A percentile compares a stretch with the other conserved stretches of the same genome.
phyloP scores from a whole-genome alignment of 1,284 basidiomycete species.

The Irpex sp. region DNA sequence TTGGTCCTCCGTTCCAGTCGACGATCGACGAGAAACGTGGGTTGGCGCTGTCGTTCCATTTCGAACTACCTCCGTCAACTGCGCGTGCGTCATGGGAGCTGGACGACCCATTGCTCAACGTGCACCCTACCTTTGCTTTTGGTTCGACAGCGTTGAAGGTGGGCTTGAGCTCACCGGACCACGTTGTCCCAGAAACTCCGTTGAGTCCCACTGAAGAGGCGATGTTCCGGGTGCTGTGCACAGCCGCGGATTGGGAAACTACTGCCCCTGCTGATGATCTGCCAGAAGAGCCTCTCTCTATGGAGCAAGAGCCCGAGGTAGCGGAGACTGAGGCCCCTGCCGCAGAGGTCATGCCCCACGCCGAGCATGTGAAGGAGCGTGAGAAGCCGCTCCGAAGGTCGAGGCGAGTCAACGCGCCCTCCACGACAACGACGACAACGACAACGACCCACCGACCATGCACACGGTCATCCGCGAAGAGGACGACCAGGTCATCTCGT shows the following conservation, averaged over 20 bases:
- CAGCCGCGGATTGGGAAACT: constrained; percentile 53
- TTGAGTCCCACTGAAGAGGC: constrained; percentile 68
- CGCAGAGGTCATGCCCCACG: constrained; percentile 3
- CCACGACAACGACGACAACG: constrained; percentile 29
- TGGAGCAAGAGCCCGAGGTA: background rate
- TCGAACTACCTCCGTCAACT: constrained; percentile 24
- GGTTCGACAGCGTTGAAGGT: constrained; percentile 21
- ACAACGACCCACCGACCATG: constrained; percentile 28
- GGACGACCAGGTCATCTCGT: constrained; percentile 27
- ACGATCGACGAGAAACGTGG: constrained; percentile 38
- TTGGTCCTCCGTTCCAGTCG: constrained; percentile 49
- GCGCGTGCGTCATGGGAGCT: constrained; percentile 17
- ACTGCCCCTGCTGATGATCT: constrained; percentile 5
- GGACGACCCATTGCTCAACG: constrained; percentile 23
- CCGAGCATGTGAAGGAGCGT: constrained; percentile 12
- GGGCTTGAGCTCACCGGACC: constrained; percentile 19
- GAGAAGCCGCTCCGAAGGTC: constrained; percentile 52
- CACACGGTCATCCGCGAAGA: constrained; percentile 31
- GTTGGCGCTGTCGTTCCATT: constrained; percentile 21
- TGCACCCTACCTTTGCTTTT: constrained; percentile 28
- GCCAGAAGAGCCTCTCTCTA: constrained; percentile 5
- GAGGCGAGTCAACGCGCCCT: constrained; percentile 59
- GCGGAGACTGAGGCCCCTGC: background rate
- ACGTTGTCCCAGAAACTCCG: constrained; percentile 37
- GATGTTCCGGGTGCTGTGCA: constrained; percentile 61